Conservation (phyloP, 768 basidiomycete species). For the Suillus clintonianus region DNA sequence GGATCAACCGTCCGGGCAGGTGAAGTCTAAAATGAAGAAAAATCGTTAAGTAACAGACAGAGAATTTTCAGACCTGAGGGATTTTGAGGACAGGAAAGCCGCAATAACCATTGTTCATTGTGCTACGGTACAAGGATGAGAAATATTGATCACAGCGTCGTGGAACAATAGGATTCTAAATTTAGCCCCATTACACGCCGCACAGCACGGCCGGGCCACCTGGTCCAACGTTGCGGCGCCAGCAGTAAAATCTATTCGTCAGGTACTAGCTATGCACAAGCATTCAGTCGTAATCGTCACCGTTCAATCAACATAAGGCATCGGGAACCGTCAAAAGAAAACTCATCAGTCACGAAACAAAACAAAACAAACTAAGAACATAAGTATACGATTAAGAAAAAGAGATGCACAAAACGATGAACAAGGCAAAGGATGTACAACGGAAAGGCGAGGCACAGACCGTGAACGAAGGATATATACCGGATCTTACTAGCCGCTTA, state of each 20-base stretch:
- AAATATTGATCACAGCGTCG: neutral
- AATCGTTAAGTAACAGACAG: neutral
- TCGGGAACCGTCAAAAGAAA: neutral
- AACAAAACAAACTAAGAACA: slow-evolving; percentile 1
- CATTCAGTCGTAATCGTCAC: neutral
- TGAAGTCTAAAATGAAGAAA: neutral
- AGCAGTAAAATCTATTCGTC: neutral
- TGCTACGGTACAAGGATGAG: neutral
- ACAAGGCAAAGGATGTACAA: slow-evolving; percentile 5
- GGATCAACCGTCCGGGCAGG: slow-evolving; percentile 8
- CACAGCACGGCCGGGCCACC: too few species aligned
- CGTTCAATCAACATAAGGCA: neutral
- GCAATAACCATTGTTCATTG: neutral
- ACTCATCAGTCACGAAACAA: neutral
- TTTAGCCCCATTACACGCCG: neutral
- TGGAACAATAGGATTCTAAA: slow-evolving; percentile 5
- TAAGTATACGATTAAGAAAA: neutral
- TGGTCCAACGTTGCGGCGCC: too few species aligned
- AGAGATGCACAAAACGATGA: slow-evolving; percentile 11
- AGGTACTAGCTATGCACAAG: neutral
- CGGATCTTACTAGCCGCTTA: neutral
- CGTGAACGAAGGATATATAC: slow-evolving; percentile 7
- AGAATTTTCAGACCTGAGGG: neutral
- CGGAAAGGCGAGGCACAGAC: neutral
- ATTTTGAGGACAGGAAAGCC: neutral